Conservation (phyloP, 2,329 filamentous ascomycete species). For the Fusarium compactum region DNA sequence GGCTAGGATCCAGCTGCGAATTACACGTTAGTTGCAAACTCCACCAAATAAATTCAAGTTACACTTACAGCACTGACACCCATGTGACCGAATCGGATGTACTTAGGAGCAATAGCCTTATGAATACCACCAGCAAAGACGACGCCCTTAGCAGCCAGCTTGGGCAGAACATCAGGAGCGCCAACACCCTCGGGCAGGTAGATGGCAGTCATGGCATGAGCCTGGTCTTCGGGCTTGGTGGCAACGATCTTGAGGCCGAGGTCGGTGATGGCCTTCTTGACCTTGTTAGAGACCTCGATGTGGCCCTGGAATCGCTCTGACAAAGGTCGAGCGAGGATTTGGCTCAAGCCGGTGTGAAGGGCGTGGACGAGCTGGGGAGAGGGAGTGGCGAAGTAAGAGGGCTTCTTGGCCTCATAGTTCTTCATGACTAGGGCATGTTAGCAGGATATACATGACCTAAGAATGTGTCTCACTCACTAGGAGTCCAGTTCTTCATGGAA, state of each 20-base stretch:
- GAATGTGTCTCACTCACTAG: slow-evolving; percentile 68
- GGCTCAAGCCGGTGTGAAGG: slow-evolving; percentile 86
- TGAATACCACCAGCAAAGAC: slow-evolving; percentile 96
- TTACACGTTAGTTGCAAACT: slow-evolving; percentile 36
- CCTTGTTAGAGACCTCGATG: slow-evolving; percentile 80
- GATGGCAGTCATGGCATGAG: slow-evolving; percentile 97
- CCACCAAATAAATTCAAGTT: neutral
- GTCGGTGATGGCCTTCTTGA: slow-evolving; percentile 85
- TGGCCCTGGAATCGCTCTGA: slow-evolving; percentile 87
- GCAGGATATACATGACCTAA: neutral
- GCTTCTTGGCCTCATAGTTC: slow-evolving; percentile 98
- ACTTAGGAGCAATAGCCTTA: slow-evolving; percentile 93
- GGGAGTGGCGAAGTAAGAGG: slow-evolving; percentile 97
- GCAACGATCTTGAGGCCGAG: slow-evolving; percentile 91
- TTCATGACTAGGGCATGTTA: slow-evolving; percentile 79
- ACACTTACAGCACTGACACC: slow-evolving; percentile 83
- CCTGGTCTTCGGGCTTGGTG: slow-evolving; percentile 86
- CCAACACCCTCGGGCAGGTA: slow-evolving; percentile 89
- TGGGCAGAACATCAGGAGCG: slow-evolving; percentile 85
- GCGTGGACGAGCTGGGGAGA: slow-evolving; percentile 94
- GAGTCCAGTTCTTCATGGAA: slow-evolving; percentile 96
- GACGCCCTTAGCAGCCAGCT: slow-evolving; percentile 85
- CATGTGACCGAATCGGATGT: slow-evolving; percentile 98
- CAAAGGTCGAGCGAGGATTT: slow-evolving; percentile 85
- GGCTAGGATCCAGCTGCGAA: slow-evolving; percentile 75